Evolutionary conservation across 2,329 filamentous ascomycete species (phyloP).

Genomic region (Stemphylium beticola): DNA sequence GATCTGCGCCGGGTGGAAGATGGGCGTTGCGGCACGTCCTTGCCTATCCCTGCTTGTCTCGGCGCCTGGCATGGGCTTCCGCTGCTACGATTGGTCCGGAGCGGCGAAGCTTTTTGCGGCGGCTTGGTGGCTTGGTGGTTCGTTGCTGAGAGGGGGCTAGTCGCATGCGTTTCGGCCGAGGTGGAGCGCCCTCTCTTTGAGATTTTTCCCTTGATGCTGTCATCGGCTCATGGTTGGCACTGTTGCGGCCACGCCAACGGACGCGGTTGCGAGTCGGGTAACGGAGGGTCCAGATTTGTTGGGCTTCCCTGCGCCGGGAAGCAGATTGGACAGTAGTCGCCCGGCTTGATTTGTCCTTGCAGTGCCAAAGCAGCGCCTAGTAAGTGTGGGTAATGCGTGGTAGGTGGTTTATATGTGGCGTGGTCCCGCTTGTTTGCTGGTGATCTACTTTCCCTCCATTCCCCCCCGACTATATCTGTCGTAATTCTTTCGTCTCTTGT

Average conservation of each 20-base stretch:
- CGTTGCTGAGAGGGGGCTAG: neutral
- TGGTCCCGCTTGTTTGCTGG: slow-evolving; percentile 4
- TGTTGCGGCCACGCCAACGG: neutral
- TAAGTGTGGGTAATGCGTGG: neutral
- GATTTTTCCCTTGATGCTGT: slow-evolving; percentile 25
- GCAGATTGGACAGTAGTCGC: slow-evolving; percentile 1
- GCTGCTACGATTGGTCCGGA: neutral
- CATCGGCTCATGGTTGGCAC: slow-evolving; percentile 16
- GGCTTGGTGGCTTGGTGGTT: too few relatives aligned
- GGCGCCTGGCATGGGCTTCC: neutral
- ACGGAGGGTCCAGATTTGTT: slow-evolving; percentile 3
- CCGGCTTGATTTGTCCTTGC: slow-evolving; percentile 9
- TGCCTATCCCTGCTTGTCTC: neutral
- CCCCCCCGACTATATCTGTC: slow-evolving; percentile 3
- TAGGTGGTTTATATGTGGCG: slow-evolving; percentile 22
- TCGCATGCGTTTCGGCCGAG: slow-evolving; percentile 16
- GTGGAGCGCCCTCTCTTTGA: neutral
- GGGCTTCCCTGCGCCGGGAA: neutral
- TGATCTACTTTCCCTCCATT: neutral
- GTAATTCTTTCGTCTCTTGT: slow-evolving; percentile 1
- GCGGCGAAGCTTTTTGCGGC: too few relatives aligned
- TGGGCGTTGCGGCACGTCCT: neutral
- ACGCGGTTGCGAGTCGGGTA: slow-evolving; percentile 4
- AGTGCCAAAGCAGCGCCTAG: neutral
- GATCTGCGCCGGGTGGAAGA: slow-evolving; percentile 3